A percentile compares a stretch with the other conserved stretches of the same genome.
phyloP scores from a whole-genome alignment of 768 basidiomycete species.

The Boletellus emodensis region DNA sequence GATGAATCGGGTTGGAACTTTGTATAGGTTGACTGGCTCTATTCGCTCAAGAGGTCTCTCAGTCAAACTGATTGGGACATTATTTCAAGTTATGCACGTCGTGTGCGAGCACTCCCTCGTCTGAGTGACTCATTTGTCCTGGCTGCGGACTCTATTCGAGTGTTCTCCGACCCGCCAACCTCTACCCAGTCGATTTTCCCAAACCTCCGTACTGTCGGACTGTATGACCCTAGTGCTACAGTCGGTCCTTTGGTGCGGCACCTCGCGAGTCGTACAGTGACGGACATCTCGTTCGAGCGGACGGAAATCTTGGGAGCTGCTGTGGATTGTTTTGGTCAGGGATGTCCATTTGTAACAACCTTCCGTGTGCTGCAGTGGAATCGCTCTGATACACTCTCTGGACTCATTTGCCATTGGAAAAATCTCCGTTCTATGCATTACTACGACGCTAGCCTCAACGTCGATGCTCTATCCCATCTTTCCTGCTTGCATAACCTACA shows the following conservation, averaged over 20 bases:
- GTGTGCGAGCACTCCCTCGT: conserved; percentile 5
- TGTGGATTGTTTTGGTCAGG: not conserved
- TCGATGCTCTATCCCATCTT: no score
- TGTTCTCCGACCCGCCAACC: not conserved
- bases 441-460: no score
- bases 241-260: conserved; percentile 8
- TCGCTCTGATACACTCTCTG: not conserved
- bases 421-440: no score
- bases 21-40: no score
- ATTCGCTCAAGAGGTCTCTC: not conserved
- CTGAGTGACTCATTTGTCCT: not conserved
- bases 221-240: not conserved
- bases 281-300: not conserved
- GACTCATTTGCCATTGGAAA: conserved; percentile 5
- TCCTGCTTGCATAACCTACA: no score
- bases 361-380: not conserved
- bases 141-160: not conserved
- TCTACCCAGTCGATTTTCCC: conserved; percentile 4
- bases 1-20: no score
- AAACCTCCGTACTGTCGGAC: conserved; percentile 4
- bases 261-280: conserved; percentile 1
- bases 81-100: conserved; percentile 7
- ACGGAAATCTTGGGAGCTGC: not conserved
- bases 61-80: conserved; percentile 4
- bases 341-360: not conserved